Base-by-base conservation (phyloP, 768 basidiomycete genomes). In the Hericium rajendrae region DNA sequence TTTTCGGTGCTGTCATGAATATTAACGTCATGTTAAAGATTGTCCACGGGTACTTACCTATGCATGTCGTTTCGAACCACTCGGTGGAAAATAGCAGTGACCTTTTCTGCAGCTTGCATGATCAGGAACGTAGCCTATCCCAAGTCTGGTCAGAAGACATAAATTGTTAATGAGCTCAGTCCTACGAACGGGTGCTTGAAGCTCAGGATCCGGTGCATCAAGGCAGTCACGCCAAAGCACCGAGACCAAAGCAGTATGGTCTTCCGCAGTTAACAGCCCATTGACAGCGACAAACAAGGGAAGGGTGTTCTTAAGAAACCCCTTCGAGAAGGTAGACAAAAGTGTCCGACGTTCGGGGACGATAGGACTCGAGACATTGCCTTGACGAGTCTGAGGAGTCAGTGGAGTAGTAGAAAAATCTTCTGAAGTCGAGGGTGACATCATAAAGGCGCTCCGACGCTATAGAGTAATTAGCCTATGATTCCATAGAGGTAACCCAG, bases 231-330 rank as follows among this genome's bases (percentile, higher is more conserved):
- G 69, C 87, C 88, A 91, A 8, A 88, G 66, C 37, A 77, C 66
- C 5, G 79, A 77, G 0, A 77, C 78, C 26, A 90, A 70, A 2
- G 68, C 71, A n/a, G 68, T 63, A 60, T 79, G 79, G 55, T 87
- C 80, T 6, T 77, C 74, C 1, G 69, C 57, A 6, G 71, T 70
- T 37, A 89, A 65, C 39, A 84, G 64, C 0, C 77, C 75, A 4
- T 82, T 85, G 56, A 88, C 73, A 2, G 79, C 68, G 6, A 89
- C 87, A 15, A 90, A 71, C 11, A 90, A 73, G 58, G 82, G 79
- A 62, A 86, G 69, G 3, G 76, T 72, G 59, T 77, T 65, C 24
- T 55, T 54, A 11, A 57, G 41, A 8, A 66, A 28, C 6, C 63
- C 62, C 6, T 60, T 60, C 22, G 65, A 55, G n/a, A 67, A 41